phyloP scores from a whole-genome alignment of 2,329 filamentous ascomycete genomes.

The Trichoderma lentiforme region DNA sequence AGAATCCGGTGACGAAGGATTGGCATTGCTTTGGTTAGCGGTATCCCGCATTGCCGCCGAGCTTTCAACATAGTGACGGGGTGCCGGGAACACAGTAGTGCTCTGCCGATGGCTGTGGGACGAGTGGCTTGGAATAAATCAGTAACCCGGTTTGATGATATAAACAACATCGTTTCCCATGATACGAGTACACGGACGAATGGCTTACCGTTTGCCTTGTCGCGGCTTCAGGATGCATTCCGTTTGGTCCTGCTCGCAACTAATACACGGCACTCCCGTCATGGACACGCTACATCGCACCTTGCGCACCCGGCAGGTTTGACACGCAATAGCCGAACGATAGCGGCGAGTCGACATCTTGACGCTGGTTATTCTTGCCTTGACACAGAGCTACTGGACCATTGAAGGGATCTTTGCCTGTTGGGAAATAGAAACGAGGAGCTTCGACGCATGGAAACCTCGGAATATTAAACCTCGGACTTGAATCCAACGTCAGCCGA shows the following conservation, averaged over 20 bases:
- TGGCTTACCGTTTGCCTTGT: slow-evolving; percentile 12
- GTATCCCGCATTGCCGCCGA: slow-evolving; percentile 6
- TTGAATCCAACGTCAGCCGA: not conserved
- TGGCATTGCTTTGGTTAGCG: not conserved
- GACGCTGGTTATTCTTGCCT: not conserved
- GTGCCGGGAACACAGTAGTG: slow-evolving; percentile 10
- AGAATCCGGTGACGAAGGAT: not conserved
- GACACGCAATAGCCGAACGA: slow-evolving; percentile 12
- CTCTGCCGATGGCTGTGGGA: slow-evolving; percentile 12
- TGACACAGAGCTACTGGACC: not conserved
- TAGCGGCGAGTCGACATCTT: slow-evolving; percentile 14
- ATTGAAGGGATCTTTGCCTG: not conserved
- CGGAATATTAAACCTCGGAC: slow-evolving; percentile 13
- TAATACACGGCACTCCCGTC: slow-evolving; percentile 14
- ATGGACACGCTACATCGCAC: slow-evolving; percentile 14
- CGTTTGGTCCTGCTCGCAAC: slow-evolving; percentile 13
- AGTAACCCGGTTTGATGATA: not conserved
- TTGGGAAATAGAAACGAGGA: slow-evolving; percentile 10
- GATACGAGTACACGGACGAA: not conserved
- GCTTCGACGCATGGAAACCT: not conserved
- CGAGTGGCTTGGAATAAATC: not conserved
- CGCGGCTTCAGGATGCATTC: slow-evolving; percentile 13
- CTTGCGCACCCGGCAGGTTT: slow-evolving; percentile 13
- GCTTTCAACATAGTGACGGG: slow-evolving; percentile 11
- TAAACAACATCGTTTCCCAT: not conserved